Evolutionary conservation across 1,284 basidiomycete species (phyloP).

Genomic region (Cerioporus squamosus): DNA sequence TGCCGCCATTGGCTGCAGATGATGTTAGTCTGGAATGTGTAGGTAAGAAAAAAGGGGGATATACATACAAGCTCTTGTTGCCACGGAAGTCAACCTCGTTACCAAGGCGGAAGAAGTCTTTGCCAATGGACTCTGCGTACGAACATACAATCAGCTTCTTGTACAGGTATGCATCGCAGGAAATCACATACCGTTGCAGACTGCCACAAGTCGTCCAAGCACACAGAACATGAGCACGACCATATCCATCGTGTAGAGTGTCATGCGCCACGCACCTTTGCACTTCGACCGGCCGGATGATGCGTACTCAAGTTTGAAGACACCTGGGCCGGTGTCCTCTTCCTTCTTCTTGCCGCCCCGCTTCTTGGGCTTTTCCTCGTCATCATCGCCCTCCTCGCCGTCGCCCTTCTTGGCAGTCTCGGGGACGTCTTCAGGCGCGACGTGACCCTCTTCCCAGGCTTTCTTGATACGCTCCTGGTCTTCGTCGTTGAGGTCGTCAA

Average conservation of each 20-base stretch:
- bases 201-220: slow-evolving; percentile 1
- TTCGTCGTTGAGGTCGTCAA: slow-evolving; percentile 64
- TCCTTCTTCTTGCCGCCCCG: slow-evolving; percentile 34
- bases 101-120: slow-evolving; percentile 77
- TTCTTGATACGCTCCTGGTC: slow-evolving; percentile 69
- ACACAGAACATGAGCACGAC: neutral
- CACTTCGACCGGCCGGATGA: slow-evolving; percentile 33
- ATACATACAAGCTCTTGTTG: slow-evolving; percentile 67
- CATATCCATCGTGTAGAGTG: neutral
- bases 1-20: slow-evolving; percentile 70
- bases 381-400: slow-evolving; percentile 39
- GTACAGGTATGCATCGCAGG: neutral
- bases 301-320: slow-evolving; percentile 38
- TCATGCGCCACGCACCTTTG: slow-evolving; percentile 30
- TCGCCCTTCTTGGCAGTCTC: slow-evolving; percentile 63
- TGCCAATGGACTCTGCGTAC: slow-evolving; percentile 52
- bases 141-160: slow-evolving; percentile 8
- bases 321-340: slow-evolving; percentile 24
- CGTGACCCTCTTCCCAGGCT: slow-evolving; percentile 75
- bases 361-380: slow-evolving; percentile 38
- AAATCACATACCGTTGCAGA: slow-evolving; percentile 56
- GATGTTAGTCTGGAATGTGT: neutral
- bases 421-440: slow-evolving; percentile 81
- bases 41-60: neutral
- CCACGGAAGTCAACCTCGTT: slow-evolving; percentile 77